These are phyloP conservation scores for Theileria parva DNA, from an alignment of 169 alveolate genomes.

Conservation along the genomic window DNA sequence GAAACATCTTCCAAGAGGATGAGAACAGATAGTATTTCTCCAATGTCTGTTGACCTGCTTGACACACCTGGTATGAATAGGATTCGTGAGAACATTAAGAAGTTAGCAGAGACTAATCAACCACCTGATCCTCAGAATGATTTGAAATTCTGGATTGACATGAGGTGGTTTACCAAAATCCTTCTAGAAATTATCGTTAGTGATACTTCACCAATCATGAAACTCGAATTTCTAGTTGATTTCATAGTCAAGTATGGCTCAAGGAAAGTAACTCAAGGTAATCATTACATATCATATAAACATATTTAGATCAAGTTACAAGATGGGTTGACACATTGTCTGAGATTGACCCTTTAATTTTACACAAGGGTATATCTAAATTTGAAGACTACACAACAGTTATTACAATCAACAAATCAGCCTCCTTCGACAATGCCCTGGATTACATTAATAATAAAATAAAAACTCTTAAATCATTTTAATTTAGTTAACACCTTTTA, in stretches of 20 bases:
- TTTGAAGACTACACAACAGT: conserved; percentile 54
- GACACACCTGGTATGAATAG: conserved; percentile 67
- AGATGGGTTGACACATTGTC: conserved; percentile 49
- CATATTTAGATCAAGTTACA: conserved; percentile 36
- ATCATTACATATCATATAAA: neutral
- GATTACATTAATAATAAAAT: conserved; percentile 38
- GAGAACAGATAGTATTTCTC: conserved; percentile 31
- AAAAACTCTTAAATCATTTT: conserved; percentile 18
- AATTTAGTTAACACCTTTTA: conserved; percentile 19
- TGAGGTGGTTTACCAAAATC: conserved; percentile 44
- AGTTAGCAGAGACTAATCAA: neutral
- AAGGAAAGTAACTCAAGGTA: conserved; percentile 45
- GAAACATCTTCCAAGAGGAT: conserved; percentile 14
- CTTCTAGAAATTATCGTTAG: conserved; percentile 37
- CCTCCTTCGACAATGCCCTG: conserved; percentile 29
- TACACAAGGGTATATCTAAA: conserved; percentile 36
- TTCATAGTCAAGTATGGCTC: conserved; percentile 49
- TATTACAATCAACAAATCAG: conserved; percentile 26
- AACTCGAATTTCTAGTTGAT: conserved; percentile 50
- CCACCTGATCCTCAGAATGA: conserved; percentile 24
- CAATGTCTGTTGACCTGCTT: conserved; percentile 44
- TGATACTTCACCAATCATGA: conserved; percentile 51
- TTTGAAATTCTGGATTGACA: conserved; percentile 42
- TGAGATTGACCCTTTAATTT: conserved; percentile 30
- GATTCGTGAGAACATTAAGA: conserved; percentile 46